These are phyloP conservation scores for Aegilops umbellulata DNA, from an alignment of 176 grass and related monocot genomes.

Conservation along the genomic window DNA sequence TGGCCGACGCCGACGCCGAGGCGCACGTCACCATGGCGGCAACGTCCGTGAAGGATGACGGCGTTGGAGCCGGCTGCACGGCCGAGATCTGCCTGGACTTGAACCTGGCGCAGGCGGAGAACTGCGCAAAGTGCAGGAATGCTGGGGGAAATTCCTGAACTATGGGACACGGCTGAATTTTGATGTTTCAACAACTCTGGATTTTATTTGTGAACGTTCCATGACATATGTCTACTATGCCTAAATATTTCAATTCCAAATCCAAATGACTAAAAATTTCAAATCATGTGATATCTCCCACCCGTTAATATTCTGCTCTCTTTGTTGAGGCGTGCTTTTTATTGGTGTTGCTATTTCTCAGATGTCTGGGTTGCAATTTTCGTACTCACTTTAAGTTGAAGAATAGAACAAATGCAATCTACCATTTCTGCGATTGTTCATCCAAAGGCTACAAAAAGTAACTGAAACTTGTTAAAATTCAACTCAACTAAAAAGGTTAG, in stretches of 20 bases:
- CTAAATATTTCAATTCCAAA: too few species aligned
- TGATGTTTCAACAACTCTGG: too few species aligned
- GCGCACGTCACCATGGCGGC: not conserved
- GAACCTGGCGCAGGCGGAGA: slow-evolving; percentile 50
- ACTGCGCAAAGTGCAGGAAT: slow-evolving; percentile 31
- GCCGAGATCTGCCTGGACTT: slow-evolving; percentile 45
- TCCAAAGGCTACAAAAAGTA: too few species aligned
- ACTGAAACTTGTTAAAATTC: too few species aligned
- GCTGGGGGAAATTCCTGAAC: not conserved
- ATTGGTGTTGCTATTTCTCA: not conserved
- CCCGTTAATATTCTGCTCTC: too few species aligned
- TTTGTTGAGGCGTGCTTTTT: slow-evolving; percentile 2
- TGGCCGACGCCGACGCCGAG: not conserved
- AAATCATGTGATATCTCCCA: too few species aligned
- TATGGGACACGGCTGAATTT: too few species aligned
- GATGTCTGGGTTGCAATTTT: not conserved
- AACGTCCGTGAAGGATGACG: not conserved
- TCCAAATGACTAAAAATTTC: too few species aligned
- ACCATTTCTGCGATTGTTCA: too few species aligned
- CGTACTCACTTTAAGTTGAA: not conserved
- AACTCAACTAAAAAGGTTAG: too few species aligned
- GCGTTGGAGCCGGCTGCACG: not conserved
- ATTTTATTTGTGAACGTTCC: too few species aligned
- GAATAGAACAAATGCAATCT: not conserved
- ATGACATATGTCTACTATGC: too few species aligned